phyloP scores from a whole-genome alignment of 2,329 filamentous ascomycete genomes.

The Colletotrichum eleusines region DNA sequence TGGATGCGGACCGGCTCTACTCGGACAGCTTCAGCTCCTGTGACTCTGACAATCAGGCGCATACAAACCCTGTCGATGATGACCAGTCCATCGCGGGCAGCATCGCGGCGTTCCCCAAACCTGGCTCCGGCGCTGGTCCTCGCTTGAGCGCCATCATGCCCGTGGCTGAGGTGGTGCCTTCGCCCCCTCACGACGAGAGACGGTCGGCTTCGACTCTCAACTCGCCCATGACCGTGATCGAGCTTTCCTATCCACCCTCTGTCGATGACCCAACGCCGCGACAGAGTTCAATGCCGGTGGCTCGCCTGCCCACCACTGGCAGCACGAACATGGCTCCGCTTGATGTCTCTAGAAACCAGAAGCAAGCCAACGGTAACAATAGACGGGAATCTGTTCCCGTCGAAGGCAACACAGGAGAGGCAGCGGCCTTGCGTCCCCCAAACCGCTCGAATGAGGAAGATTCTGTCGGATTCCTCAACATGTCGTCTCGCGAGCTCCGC shows the following conservation, averaged over 20 bases:
- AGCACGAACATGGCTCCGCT: conserved; percentile 5
- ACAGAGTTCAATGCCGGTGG: conserved; percentile 5
- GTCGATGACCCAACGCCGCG: background rate
- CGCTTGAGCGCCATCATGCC: conserved; percentile 56
- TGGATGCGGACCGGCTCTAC: conserved; percentile 34
- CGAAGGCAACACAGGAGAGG: conserved; percentile 17
- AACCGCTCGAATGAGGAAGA: conserved; percentile 17
- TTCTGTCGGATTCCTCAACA: conserved; percentile 7
- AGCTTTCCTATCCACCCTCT: conserved; percentile 22
- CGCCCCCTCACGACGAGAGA: conserved; percentile 24
- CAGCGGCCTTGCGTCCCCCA: conserved; percentile 18
- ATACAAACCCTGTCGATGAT: background rate
- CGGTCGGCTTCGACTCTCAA: conserved; percentile 41
- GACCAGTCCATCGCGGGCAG: conserved; percentile 33
- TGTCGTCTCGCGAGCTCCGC: conserved; percentile 35
- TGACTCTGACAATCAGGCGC: background rate
- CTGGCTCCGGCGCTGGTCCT: conserved; percentile 35
- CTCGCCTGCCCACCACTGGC: conserved; percentile 17
- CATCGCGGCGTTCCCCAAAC: conserved; percentile 24
- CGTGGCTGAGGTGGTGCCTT: conserved; percentile 52
- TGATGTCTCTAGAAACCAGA: background rate
- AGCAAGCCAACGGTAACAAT: background rate
- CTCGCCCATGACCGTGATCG: conserved; percentile 25
- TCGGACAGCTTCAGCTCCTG: conserved; percentile 29
- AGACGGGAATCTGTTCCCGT: background rate